Percentiles rank a stretch among this genome's conserved stretches.
Conservation (phyloP, 257 asterid genomes). For the Haberlea rhodopensis region DNA sequence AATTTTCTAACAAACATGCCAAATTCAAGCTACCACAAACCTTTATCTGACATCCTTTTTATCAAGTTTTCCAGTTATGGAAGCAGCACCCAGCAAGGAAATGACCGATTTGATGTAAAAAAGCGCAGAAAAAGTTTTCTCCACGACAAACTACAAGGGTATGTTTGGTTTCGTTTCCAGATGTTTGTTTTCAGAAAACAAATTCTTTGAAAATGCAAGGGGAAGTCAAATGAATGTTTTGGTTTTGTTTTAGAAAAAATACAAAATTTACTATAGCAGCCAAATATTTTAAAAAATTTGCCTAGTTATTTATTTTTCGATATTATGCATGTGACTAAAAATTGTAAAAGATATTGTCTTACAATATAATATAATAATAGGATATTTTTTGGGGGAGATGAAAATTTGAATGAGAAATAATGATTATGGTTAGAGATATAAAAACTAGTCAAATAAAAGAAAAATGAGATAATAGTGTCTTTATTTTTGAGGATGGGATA, state of each 20-base stretch:
- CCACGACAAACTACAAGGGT: not conserved
- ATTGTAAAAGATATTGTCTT: too few species aligned
- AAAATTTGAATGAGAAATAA: too few species aligned
- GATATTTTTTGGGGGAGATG: not conserved
- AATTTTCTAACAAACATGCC: too few species aligned
- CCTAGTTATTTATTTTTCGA: too few species aligned
- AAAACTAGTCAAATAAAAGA: too few species aligned
- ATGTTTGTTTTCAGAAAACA: not conserved
- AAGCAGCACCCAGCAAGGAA: not conserved
- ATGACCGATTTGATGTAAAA: too few species aligned
- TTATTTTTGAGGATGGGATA: not conserved
- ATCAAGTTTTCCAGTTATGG: not conserved
- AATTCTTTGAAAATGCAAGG: not conserved
- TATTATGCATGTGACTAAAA: too few species aligned
- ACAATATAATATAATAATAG: not conserved
- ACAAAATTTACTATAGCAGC: too few species aligned
- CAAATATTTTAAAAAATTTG: too few species aligned
- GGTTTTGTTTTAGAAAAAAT: too few species aligned
- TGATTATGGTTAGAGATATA: too few species aligned
- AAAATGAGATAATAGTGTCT: not conserved
- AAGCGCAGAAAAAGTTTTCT: not conserved
- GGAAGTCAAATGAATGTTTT: not conserved
- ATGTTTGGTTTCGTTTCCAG: not conserved
- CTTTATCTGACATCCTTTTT: not conserved
- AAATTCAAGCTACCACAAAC: too few species aligned